Base-by-base conservation (phyloP, 352 stramenopile genomes). In the Pythium inflatum region DNA sequence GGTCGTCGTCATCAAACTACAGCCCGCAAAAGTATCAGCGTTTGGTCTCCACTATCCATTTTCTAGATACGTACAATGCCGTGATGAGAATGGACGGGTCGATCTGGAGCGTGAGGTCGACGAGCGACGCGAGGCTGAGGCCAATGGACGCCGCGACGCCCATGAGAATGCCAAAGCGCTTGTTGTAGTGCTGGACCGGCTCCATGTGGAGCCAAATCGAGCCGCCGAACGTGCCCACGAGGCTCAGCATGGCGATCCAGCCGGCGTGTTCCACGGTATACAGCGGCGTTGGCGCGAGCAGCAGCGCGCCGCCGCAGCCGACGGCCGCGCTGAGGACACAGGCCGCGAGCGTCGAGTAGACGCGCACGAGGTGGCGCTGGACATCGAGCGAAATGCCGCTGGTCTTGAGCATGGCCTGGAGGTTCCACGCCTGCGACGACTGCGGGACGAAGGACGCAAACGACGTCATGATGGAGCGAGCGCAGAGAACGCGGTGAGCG, bases 41-140 rank as follows among this genome's bases (percentile, higher is more conserved):
- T 30, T 43, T 8, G n/a, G 14, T 38, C 3, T 13, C 30, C 5
- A 24, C 4, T 24, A 13, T 20, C 18, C 48, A 55, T 36, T 55
- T 30, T n/a, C 22, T 14, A 20, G 22, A 11, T 41, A 49, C 45
- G 69, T 83, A 93, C 86, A 94, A 80, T 50, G 91, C 86, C 28
- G 81, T 89, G 41, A 96, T 77, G 45, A 97, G 69, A 40, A 97
- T 86, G 49, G 76, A 79, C 25, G 89, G 85, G 66, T 96, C 85
- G 43, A 95, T 74, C 41, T 84, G 40, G 13, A 95, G 76, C n/a
- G 86, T 87, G 24, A 95, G 60, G 20, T 85, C 80, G 12, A 97
- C 78, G 31, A 97, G 79, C 25, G 82, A 82, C 27, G 85, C 88
- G 63, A 92, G 74, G 46, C 69, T 90, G 40, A 96, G 64, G 24